These are phyloP conservation scores for Juncus inflexus DNA, from an alignment of 176 grass and related monocot species.

Conservation along the genomic window DNA sequence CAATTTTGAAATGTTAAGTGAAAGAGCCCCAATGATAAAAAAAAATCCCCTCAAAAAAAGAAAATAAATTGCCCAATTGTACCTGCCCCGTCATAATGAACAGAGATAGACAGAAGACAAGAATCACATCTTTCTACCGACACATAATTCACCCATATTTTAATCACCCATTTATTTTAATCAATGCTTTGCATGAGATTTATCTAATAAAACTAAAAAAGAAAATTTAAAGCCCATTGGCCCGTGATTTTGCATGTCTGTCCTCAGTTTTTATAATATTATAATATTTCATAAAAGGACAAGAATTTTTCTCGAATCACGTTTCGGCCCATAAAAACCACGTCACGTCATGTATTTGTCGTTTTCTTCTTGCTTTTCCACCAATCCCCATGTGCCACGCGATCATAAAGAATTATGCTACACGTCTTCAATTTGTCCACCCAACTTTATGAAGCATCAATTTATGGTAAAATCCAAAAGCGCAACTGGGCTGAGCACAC, in stretches of 20 bases:
- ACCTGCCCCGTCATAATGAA: neutral
- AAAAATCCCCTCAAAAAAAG: too few relatives aligned
- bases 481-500: too few relatives aligned
- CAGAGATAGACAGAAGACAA: neutral
- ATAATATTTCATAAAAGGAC: slow-evolving; percentile 13
- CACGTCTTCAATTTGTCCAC: neutral
- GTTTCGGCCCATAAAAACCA: slow-evolving; percentile 14
- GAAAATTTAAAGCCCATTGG: neutral
- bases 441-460: neutral
- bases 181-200: neutral
- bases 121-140: slow-evolving; percentile 12
- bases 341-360: slow-evolving; percentile 18
- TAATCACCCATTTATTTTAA: neutral
- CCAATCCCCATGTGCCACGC: neutral
- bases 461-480: too few relatives aligned
- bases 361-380: slow-evolving; percentile 10
- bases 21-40: too few relatives aligned
- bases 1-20: too few relatives aligned
- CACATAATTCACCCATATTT: neutral
- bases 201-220: neutral
- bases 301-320: slow-evolving; percentile 17
- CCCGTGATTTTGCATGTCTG: slow-evolving; percentile 7
- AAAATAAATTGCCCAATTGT: neutral
- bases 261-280: neutral
- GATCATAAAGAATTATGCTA: neutral